Evolutionary conservation across 2,329 filamentous ascomycete species (phyloP), one percentile per base, ranked within the genome.

Genomic region (Penicillium sp.): DNA sequence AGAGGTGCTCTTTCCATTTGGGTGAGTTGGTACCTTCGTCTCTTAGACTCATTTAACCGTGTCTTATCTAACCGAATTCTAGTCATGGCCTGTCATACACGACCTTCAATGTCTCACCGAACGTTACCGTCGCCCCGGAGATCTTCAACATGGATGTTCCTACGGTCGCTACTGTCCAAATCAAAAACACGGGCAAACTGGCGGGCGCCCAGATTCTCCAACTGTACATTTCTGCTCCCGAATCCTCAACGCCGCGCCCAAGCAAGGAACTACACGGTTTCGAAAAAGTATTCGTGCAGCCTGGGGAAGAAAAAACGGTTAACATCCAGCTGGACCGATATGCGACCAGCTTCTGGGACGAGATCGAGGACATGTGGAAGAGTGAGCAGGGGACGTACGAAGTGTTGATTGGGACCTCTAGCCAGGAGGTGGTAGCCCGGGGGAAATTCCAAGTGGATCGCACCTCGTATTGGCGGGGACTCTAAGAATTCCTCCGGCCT

Each of bases 71-170:
- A 34, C 6, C 28, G 15, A 21, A 2, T 26, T 37, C 8, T 35
- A 55, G 87, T 7, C 82, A 88, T 59, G 87, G 87, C 1, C 74
- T 91, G 2, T 85, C 82, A 15, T 90, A 89, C 68, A 88, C 85
- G 0, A 79, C 71, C 0, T 90, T 90, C 63, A 57, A 64, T 6
- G 74, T 77, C 56, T 77, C 73, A 35, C 69, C 81, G 1, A 53
- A 48, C 2, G 53, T 57, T 43, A 62, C 35, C 24, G 56, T 49
- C 24, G 40, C 52, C 9, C 53, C 58, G 8, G 51, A 52, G 24
- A 48, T 42, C 12, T 59, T 80, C 17, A 64, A 66, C 1, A 67
- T 71, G 0, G 60, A 61, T 0, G 69, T 77, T n/a, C 72, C 70
- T 0, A 54, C 78, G 22, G 67, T 64, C 3, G 63, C 78, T 13